Evolutionary conservation across 2,329 filamentous ascomycete genomes (phyloP).

Genomic region (Cladosporium sp.): DNA sequence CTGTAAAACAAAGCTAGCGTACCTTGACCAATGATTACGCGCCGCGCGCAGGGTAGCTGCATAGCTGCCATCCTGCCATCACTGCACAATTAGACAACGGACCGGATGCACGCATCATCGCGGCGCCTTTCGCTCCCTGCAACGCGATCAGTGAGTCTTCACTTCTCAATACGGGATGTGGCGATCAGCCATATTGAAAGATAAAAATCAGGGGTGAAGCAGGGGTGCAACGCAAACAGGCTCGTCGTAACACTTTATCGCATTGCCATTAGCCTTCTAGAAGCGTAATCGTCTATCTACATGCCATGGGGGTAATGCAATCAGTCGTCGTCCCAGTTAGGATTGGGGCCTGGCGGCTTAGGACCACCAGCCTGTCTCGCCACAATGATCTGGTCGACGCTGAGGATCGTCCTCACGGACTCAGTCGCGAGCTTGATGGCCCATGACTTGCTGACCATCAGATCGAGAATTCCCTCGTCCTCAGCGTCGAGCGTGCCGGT

Average conservation of each 20-base stretch:
- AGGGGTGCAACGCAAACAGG: background rate
- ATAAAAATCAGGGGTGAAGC: background rate
- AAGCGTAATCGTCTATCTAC: conserved; percentile 7
- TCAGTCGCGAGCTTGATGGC: conserved; percentile 96
- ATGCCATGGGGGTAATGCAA: background rate
- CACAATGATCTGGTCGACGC: conserved; percentile 98
- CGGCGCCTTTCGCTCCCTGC: too few species aligned
- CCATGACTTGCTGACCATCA: conserved; percentile 90
- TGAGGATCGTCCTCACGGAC: conserved; percentile 86
- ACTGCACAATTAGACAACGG: too few species aligned
- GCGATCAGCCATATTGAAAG: background rate
- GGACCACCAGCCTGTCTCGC: conserved; percentile 94
- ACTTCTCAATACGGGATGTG: too few species aligned
- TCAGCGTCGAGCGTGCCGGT: conserved; percentile 81
- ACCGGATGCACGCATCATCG: too few species aligned
- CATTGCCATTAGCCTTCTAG: conserved; percentile 7
- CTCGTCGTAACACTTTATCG: conserved; percentile 3
- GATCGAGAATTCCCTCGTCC: conserved; percentile 84
- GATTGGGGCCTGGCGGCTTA: conserved; percentile 92
- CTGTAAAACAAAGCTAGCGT: too few species aligned
- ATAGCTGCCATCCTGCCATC: too few species aligned
- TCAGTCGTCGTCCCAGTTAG: conserved; percentile 65
- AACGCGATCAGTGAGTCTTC: too few species aligned
- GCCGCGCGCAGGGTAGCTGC: too few species aligned
- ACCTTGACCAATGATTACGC: too few species aligned